phyloP scores from a whole-genome alignment of 495 filamentous ascomycete species.

The Hypoxylon fragiforme region DNA sequence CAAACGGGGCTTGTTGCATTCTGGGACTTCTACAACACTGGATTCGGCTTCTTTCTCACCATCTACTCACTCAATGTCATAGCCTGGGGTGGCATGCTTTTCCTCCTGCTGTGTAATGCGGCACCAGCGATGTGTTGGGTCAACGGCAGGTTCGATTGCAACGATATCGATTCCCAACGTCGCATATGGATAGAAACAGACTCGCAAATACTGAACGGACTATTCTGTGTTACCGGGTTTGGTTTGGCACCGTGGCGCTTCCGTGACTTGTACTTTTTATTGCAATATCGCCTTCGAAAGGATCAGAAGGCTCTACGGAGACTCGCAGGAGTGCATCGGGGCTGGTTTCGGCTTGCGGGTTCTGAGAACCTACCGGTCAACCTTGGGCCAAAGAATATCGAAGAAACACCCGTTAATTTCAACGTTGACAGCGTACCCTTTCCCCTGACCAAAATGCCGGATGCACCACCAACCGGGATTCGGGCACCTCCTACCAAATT shows the following conservation, averaged over 20 bases:
- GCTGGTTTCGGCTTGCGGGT: conserved; percentile 70
- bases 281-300: conserved; percentile 61
- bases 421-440: conserved; percentile 53
- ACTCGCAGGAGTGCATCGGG: conserved; percentile 66
- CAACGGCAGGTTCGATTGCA: conserved; percentile 58
- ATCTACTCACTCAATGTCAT: conserved; percentile 80
- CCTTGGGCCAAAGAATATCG: conserved; percentile 50
- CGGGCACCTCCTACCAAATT: conserved; percentile 64
- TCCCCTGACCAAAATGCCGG: conserved; percentile 57
- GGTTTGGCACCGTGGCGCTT: conserved; percentile 85
- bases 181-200: conserved; percentile 84
- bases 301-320: conserved; percentile 58
- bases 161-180: conserved; percentile 71
- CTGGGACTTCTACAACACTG: conserved; percentile 60
- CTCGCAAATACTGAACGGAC: conserved; percentile 78
- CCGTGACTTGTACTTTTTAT: conserved; percentile 71
- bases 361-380: conserved; percentile 51
- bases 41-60: conserved; percentile 71
- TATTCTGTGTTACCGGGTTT: conserved; percentile 87
- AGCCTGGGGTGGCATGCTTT: conserved; percentile 90
- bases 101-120: conserved; percentile 77
- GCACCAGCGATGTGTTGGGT: conserved; percentile 74
- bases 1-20: conserved; percentile 59
- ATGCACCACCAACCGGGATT: conserved; percentile 62
- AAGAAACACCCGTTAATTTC: conserved; percentile 40